Conservation (phyloP, 176 grass and related monocot genomes). For the bread wheat (Triticum aestivum) region IWGSC_CS_RefSeq_v2.1 NC_057813.1:160184765-160185264, state of each 20-base stretch:
- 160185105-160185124: neutral
- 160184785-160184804: neutral
- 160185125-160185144: neutral
- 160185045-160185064: neutral
- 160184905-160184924: conserved; percentile 41
- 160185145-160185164: neutral
- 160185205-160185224: conserved; percentile 1
- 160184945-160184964: conserved; percentile 88
- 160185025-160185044: conserved; percentile 27
- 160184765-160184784: neutral
- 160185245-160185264: conserved; percentile 55
- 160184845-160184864: too few species aligned
- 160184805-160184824: neutral
- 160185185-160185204: neutral
- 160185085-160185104: neutral
- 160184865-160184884: neutral
- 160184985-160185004: conserved; percentile 88
- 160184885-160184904: neutral
- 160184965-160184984: conserved; percentile 86
- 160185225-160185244: conserved; percentile 91
- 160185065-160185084: neutral
- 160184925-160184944: conserved; percentile 78
- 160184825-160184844: neutral
- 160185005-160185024: conserved; percentile 85
- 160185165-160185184: neutral